Base-by-base conservation (phyloP, 2,329 filamentous ascomycete genomes). In the Alternaria viburni region DNA sequence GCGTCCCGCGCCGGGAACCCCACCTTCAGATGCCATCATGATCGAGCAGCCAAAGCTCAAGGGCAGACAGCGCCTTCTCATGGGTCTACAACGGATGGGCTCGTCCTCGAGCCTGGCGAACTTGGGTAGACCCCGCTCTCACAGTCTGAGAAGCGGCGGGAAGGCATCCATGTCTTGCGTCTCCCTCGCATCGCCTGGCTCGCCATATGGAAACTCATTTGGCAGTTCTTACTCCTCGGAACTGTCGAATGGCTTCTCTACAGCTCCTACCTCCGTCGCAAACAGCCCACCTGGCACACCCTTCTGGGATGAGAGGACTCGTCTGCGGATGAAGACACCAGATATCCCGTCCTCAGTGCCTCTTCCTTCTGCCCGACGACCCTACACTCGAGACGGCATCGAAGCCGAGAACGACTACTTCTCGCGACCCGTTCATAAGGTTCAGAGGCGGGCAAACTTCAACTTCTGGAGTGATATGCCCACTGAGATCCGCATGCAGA, bases 391-490 rank as follows among this genome's bases (percentile, higher is more conserved):
- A 57, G 80, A 79, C 59, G 77, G 76, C 58, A 65, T 80, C 73
- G 61, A 81, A 54, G 69, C 74, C 7, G 77, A 81, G 28, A 80
- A 80, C 54, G 82, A 85, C 70, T 85, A 85, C 69, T 85, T 85
- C 68, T 83, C 83, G 10, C 77, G 77, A 59, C 73, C 78, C 23
- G 72, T 80, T 64, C 77, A 69, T 60, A 75, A 74, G 54, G 69
- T 77, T 15, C 73, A 77, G 23, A 77, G 74, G 57, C 74, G 81
- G 60, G 76, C 75, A 50, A 80, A 83, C 60, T 83, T 89, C 77
- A 88, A 91, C 68, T 91, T 96, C 69, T 97, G 94, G 93, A 86
- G 84, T 12, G 86, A 88, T 45, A 87, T 98, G 84, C 96, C 96
- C 0, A 84, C 89, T 51, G 96, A 99, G 81, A 85, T 98, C 59